Evolutionary conservation across 495 filamentous ascomycete genomes (phyloP).

Genomic region (Penicillium pancosmium): DNA sequence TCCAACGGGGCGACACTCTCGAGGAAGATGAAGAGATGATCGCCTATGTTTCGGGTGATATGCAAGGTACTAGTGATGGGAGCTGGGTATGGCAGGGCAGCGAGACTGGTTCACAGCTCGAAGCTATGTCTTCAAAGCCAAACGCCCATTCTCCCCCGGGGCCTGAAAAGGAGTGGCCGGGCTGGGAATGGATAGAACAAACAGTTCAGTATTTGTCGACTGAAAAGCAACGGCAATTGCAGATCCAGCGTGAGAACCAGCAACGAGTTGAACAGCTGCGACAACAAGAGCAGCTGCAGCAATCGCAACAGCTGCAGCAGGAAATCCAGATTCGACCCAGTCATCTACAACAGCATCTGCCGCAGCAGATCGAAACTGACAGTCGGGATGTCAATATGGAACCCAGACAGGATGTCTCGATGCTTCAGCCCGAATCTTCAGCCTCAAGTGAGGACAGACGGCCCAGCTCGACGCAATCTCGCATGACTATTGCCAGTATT

Average conservation of each 20-base stretch:
- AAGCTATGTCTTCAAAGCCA: conserved; percentile 24
- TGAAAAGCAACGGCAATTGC: conserved; percentile 35
- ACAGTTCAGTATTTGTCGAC: conserved; percentile 50
- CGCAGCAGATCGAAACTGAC: conserved; percentile 19
- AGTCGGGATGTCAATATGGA: conserved; percentile 13
- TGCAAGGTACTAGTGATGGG: conserved; percentile 79
- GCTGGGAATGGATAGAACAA: conserved; percentile 57
- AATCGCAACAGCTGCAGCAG: not conserved
- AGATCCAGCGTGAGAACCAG: conserved; percentile 7
- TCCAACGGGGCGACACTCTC: conserved; percentile 56
- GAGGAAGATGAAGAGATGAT: conserved; percentile 90
- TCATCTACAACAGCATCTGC: not conserved
- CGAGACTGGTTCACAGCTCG: conserved; percentile 51
- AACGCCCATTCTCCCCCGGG: conserved; percentile 14
- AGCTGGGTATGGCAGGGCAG: conserved; percentile 86
- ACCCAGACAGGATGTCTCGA: conserved; percentile 28
- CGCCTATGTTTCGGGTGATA: conserved; percentile 83
- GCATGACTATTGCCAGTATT: conserved; percentile 82
- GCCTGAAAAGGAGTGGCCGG: conserved; percentile 45
- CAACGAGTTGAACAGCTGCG: conserved; percentile 11
- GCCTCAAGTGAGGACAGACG: conserved; percentile 42
- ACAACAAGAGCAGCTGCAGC: conserved; percentile 1
- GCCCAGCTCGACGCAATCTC: conserved; percentile 47
- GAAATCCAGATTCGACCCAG: not conserved
- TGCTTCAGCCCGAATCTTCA: conserved; percentile 38